These are phyloP conservation scores for Excoecaria agallocha DNA, from an alignment of 345 rosid species.

Conservation along the genomic window DNA sequence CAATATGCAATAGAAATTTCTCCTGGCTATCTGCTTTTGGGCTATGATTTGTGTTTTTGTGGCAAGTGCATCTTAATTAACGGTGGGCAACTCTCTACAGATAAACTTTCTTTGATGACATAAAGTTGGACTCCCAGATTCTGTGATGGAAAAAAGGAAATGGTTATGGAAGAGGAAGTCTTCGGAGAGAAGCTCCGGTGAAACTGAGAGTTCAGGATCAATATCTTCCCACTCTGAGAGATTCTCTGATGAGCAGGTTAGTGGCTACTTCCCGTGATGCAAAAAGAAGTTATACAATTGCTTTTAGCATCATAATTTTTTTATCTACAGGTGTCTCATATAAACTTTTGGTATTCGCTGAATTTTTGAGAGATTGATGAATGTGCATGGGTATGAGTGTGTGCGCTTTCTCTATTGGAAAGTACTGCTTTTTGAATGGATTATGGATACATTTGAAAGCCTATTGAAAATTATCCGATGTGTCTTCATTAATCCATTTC, in stretches of 20 bases:
- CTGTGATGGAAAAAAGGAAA: conserved; percentile 68
- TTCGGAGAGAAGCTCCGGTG: conserved; percentile 74
- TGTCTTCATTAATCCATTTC: background rate
- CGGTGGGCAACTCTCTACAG: conserved; percentile 35
- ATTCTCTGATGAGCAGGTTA: conserved; percentile 73
- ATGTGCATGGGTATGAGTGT: background rate
- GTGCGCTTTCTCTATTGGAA: background rate
- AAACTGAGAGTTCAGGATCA: conserved; percentile 68
- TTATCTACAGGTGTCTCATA: background rate
- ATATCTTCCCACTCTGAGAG: conserved; percentile 67
- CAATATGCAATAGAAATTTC: conserved; percentile 3
- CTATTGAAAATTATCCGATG: background rate
- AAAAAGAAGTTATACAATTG: background rate
- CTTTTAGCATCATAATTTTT: background rate
- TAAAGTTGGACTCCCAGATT: conserved; percentile 17
- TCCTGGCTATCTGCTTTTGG: conserved; percentile 10
- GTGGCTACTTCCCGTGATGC: background rate
- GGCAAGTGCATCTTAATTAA: background rate
- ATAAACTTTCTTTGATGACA: conserved; percentile 34
- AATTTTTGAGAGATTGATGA: background rate
- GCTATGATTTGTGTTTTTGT: conserved; percentile 1
- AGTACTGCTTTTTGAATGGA: background rate
- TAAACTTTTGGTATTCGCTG: background rate
- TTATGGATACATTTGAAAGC: background rate
- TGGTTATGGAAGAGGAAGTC: conserved; percentile 74